Evolutionary conservation across 139 green algal species (phyloP).

Genomic region (Tetratostichococcus sp.): DNA sequence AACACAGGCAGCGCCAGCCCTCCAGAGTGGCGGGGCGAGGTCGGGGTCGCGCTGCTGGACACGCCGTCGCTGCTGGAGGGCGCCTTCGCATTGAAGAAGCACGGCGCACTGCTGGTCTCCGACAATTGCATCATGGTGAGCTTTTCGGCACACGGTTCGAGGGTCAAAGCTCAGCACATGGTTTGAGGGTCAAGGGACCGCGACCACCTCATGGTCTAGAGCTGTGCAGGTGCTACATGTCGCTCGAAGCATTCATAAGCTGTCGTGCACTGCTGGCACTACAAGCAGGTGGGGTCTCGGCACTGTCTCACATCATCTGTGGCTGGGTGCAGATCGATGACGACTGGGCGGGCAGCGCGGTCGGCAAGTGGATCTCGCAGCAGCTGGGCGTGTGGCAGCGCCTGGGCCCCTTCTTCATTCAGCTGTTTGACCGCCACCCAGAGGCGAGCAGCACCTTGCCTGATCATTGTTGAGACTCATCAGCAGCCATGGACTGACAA

Average conservation of each 20-base stretch:
- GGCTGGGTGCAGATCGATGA: background rate
- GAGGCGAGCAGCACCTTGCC: background rate
- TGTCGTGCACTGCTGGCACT: no score
- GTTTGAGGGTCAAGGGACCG: no score
- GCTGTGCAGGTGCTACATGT: no score
- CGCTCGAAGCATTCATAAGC: no score
- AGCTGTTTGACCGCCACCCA: background rate
- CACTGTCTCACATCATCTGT: no score
- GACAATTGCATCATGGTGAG: background rate
- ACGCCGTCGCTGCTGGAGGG: conserved; percentile 1
- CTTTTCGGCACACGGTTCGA: no score
- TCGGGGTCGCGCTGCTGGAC: background rate
- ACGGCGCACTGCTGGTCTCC: background rate
- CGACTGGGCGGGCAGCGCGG: background rate
- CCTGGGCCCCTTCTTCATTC: background rate
- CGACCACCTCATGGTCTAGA: no score
- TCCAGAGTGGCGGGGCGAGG: background rate
- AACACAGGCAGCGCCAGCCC: background rate
- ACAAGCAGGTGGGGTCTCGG: no score
- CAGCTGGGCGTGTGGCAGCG: background rate
- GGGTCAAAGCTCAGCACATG: no score
- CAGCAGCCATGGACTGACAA: no score
- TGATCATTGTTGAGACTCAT: no score
- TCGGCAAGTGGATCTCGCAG: background rate
- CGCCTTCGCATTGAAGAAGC: background rate